Base-by-base conservation (phyloP, 2,329 filamentous ascomycete genomes). In the Cladobotryum protrusum region DNA sequence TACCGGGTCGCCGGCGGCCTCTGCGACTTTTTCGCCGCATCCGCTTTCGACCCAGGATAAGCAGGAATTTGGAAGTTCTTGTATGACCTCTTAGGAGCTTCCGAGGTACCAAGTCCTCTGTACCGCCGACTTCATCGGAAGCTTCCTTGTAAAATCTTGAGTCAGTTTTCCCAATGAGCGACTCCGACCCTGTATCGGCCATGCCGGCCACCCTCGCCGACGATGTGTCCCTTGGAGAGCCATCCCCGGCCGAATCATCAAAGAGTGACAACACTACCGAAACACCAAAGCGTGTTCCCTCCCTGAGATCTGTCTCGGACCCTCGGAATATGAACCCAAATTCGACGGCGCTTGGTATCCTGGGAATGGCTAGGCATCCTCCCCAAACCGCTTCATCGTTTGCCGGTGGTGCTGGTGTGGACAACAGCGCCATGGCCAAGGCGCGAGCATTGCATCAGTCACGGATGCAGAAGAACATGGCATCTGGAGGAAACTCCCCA, bases 301-400 rank as follows among this genome's bases (percentile, higher is more conserved):
- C 81, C 5, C 66, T 83, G 39, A 79, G 82, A 58, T 79, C 81
- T 43, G 67, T 79, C 17, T 82, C 83, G 48, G 79, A 84, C 45
- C 71, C 82, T 17, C 71, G 74, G 56, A 73, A 71, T 48, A 90
- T 95, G 82, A 88, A 81, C 49, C 72, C 86, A 6, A 90, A 83
- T n/a, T 96, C 90, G n/a, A 93, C 86, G 24, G 84, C 88, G 37
- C 74, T 91, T 4, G 89, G 89, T 37, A 79, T 87, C 51, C 72
- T 96, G 61, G 89, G 85, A 66, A 80, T 71, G 56, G 81, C 79
- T 4, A 73, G 82, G 52, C 73, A 78, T 44, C 81, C 79, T 3
- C 63, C 69, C 17, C 69, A 70, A 13, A 62, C 69, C 11, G 62
- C 72, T 4, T 64, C 68, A 18, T 65, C 64, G 47, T 65, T 69